These are phyloP conservation scores for Paramarasmius palmivorus DNA, from an alignment of 1,284 basidiomycete species.

Conservation along the genomic window DNA sequence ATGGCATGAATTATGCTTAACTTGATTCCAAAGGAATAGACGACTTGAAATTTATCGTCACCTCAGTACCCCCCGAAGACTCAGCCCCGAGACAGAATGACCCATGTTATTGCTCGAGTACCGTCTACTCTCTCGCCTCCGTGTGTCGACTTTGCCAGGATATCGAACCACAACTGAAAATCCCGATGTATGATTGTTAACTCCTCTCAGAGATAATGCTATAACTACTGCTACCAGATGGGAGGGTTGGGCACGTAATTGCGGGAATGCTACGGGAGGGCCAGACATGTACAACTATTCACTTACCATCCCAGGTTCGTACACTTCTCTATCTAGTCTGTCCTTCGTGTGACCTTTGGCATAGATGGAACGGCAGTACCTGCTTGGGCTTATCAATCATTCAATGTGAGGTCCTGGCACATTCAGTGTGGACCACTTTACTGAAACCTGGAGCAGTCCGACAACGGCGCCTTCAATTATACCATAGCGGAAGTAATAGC, in stretches of 20 bases:
- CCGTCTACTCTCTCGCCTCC: constrained; percentile 24
- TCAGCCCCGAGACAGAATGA: neutral
- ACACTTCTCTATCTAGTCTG: too few species aligned
- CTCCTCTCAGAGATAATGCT: neutral
- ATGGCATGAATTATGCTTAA: neutral
- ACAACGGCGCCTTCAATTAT: neutral
- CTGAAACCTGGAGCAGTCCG: too few species aligned
- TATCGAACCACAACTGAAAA: neutral
- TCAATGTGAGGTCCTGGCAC: too few species aligned
- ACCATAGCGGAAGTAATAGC: too few species aligned
- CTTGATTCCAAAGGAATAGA: neutral
- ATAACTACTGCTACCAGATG: neutral
- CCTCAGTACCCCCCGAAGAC: neutral
- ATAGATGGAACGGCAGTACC: too few species aligned
- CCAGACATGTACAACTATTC: too few species aligned
- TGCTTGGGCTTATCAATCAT: too few species aligned
- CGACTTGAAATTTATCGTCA: neutral
- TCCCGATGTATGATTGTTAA: neutral
- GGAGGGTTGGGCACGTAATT: neutral
- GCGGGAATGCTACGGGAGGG: neutral
- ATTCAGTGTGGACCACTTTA: too few species aligned
- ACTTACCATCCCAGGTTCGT: too few species aligned
- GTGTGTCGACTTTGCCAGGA: constrained; percentile 24
- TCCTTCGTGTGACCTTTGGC: too few species aligned
- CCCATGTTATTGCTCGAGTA: constrained; percentile 16